These are phyloP conservation scores for Capronia americana DNA, from an alignment of 2,329 filamentous ascomycete species.

Conservation along the genomic window DNA sequence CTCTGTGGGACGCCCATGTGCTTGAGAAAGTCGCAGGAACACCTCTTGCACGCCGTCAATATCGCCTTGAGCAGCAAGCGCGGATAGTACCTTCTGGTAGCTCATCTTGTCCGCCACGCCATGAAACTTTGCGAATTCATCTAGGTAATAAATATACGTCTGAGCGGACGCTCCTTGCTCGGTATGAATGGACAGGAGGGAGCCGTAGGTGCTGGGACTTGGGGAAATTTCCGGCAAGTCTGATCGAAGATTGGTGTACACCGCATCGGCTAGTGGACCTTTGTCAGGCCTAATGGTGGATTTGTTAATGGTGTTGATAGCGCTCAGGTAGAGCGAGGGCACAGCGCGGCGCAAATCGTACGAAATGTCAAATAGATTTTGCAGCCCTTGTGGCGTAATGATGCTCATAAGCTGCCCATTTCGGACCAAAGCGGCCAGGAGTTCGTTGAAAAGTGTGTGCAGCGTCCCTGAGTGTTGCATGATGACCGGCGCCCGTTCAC, in stretches of 20 bases:
- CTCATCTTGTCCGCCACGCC: slow-evolving; percentile 42
- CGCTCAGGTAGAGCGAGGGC: slow-evolving; percentile 22
- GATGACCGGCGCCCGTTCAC: slow-evolving; percentile 16
- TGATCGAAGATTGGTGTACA: slow-evolving; percentile 52
- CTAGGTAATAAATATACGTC: slow-evolving; percentile 48
- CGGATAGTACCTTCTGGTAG: slow-evolving; percentile 49
- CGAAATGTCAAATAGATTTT: slow-evolving; percentile 31
- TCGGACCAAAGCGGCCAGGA: slow-evolving; percentile 24
- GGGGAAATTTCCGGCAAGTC: slow-evolving; percentile 24
- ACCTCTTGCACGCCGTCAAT: slow-evolving; percentile 51
- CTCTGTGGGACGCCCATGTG: slow-evolving; percentile 47
- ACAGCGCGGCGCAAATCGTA: slow-evolving; percentile 14
- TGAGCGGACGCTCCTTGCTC: slow-evolving; percentile 20
- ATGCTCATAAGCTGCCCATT: slow-evolving; percentile 33
- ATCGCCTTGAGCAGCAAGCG: slow-evolving; percentile 57
- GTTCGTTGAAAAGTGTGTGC: slow-evolving; percentile 14
- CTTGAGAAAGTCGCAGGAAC: slow-evolving; percentile 51
- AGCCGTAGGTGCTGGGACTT: slow-evolving; percentile 16
- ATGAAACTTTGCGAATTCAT: slow-evolving; percentile 48
- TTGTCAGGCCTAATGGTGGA: slow-evolving; percentile 38
- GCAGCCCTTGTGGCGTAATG: slow-evolving; percentile 32
- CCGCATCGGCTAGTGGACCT: slow-evolving; percentile 41
- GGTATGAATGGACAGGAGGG: slow-evolving; percentile 27
- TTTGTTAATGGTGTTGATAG: slow-evolving; percentile 44
- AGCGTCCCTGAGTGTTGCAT: slow-evolving; percentile 25